phyloP scores from a whole-genome alignment of 1,284 basidiomycete species.

The Porphyrellus sp. region DNA sequence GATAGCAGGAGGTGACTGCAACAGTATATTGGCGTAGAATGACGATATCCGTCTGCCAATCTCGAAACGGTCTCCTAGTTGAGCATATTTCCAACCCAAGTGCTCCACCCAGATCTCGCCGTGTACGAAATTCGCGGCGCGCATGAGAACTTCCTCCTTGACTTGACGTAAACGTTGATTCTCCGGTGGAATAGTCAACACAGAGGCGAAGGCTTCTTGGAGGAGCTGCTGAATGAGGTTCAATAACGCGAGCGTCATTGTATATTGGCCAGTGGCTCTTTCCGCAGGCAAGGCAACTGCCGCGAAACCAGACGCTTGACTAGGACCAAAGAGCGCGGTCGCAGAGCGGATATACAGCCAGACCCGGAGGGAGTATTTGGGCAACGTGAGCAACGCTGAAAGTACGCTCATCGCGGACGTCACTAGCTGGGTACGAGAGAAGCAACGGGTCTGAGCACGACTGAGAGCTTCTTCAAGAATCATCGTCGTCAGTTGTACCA shows the following conservation, averaged over 20 bases:
- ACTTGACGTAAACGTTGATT: slow-evolving; percentile 60
- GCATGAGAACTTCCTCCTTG: slow-evolving; percentile 79
- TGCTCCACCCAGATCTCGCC: slow-evolving; percentile 86
- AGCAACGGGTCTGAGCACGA: slow-evolving; percentile 47
- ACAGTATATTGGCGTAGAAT: slow-evolving; percentile 65
- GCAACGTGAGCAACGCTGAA: slow-evolving; percentile 72
- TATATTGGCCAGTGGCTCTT: slow-evolving; percentile 69
- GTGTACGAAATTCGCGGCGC: slow-evolving; percentile 74
- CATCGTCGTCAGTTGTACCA: slow-evolving; percentile 78
- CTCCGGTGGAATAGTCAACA: slow-evolving; percentile 50
- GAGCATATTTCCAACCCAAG: slow-evolving; percentile 76
- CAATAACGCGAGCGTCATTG: slow-evolving; percentile 75
- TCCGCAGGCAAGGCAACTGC: slow-evolving; percentile 71
- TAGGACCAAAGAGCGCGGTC: slow-evolving; percentile 67
- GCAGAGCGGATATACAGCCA: slow-evolving; percentile 86
- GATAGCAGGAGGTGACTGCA: slow-evolving; percentile 54
- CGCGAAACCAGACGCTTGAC: slow-evolving; percentile 50
- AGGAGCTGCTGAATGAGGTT: slow-evolving; percentile 76
- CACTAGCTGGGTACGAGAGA: slow-evolving; percentile 61
- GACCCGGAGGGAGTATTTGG: slow-evolving; percentile 71
- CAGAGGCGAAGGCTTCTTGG: slow-evolving; percentile 64
- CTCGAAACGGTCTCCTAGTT: slow-evolving; percentile 76
- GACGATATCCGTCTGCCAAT: slow-evolving; percentile 66
- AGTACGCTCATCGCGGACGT: slow-evolving; percentile 78
- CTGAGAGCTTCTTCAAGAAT: slow-evolving; percentile 81